Evolutionary conservation across 1,284 basidiomycete genomes (phyloP).

Genomic region (Ceratorhiza oryzae-sativae): DNA sequence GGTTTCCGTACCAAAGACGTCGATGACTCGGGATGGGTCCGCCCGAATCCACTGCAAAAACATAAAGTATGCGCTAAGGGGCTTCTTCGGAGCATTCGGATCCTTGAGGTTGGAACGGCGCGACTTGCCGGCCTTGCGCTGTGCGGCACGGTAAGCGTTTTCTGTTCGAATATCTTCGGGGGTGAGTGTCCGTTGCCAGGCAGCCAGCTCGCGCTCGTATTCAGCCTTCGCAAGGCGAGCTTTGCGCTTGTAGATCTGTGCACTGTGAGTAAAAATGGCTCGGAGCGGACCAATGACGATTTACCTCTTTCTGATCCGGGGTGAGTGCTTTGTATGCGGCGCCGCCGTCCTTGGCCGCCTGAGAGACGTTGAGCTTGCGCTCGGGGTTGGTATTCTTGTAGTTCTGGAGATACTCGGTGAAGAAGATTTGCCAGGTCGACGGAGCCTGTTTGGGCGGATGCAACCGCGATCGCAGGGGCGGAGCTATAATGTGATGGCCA

Average conservation of each 20-base stretch:
- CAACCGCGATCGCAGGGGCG: constrained; percentile 58
- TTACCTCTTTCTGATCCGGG: constrained; percentile 81
- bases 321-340: constrained; percentile 85
- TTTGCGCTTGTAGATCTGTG: constrained; percentile 79
- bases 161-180: constrained; percentile 95
- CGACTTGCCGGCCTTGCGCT: constrained; percentile 92
- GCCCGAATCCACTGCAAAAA: constrained; percentile 89
- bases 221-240: constrained; percentile 85
- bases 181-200: constrained; percentile 88
- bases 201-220: constrained; percentile 79
- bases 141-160: constrained; percentile 89
- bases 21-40: constrained; percentile 71
- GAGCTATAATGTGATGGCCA: constrained; percentile 44
- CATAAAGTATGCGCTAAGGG: constrained; percentile 93
- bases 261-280: constrained; percentile 9
- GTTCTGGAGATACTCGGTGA: constrained; percentile 92
- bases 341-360: constrained; percentile 94
- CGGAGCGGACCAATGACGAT: constrained; percentile 42
- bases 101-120: constrained; percentile 96
- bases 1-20: constrained; percentile 90
- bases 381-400: constrained; percentile 67
- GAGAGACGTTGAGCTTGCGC: constrained; percentile 90
- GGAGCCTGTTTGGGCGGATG: constrained; percentile 92
- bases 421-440: constrained; percentile 96
- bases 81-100: constrained; percentile 96